A percentile compares a stretch with the other conserved stretches of the same genome.
phyloP scores from a whole-genome alignment of 2,329 filamentous ascomycete species.

The Calonectria hawksworthii region DNA sequence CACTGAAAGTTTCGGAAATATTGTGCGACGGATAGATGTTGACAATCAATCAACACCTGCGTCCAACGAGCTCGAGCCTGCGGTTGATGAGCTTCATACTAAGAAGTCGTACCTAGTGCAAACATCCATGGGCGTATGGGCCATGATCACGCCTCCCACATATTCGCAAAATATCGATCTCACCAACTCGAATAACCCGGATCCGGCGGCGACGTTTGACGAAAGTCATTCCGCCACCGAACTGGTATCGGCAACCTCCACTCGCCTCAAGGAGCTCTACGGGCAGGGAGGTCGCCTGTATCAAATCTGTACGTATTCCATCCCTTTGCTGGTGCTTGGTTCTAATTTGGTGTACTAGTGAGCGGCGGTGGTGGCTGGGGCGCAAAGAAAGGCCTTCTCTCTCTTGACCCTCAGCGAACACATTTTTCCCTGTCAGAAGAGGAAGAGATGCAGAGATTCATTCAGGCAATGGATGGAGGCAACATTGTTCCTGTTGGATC shows the following conservation, averaged over 20 bases:
- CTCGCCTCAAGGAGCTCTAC: conserved; percentile 52
- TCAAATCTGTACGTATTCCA: conserved; percentile 49
- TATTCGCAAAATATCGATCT: conserved; percentile 33
- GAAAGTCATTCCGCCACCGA: conserved; percentile 38
- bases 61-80: conserved; percentile 78
- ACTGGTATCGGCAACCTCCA: conserved; percentile 42
- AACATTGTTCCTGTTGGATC: conserved; percentile 75
- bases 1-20: conserved; percentile 80
- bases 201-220: conserved; percentile 40
- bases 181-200: conserved; percentile 24
- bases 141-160: conserved; percentile 70
- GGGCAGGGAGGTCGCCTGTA: conserved; percentile 61
- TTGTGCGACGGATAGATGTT: conserved; percentile 74
- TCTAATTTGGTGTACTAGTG: conserved; percentile 57
- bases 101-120: conserved; percentile 45
- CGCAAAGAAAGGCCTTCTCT: conserved; percentile 81
- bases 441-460: conserved; percentile 67
- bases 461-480: conserved; percentile 60
- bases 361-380: conserved; percentile 91
- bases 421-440: conserved; percentile 62
- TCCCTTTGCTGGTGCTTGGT: not conserved
- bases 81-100: conserved; percentile 72
- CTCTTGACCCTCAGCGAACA: conserved; percentile 78
- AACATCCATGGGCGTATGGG: conserved; percentile 78
- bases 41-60: conserved; percentile 68